phyloP scores from a whole-genome alignment of 2,329 filamentous ascomycete species.

The Pseudogymnoascus sp. region DNA sequence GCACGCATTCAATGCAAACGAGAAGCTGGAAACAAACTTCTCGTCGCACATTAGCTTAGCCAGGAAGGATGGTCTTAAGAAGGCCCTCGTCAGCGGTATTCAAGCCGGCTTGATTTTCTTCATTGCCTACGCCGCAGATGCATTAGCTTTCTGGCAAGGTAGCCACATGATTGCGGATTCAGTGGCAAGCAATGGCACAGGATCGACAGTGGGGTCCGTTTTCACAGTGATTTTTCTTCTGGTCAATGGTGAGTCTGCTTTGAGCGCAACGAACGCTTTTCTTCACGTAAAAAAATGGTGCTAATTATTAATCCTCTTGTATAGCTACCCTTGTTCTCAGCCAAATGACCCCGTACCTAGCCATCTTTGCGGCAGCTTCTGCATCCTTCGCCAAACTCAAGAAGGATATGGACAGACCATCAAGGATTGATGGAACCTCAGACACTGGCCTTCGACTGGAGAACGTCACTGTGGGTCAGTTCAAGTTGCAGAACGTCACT shows the following conservation, averaged over 20 bases:
- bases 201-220: conserved; percentile 24
- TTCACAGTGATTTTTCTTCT: conserved; percentile 47
- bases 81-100: conserved; percentile 42
- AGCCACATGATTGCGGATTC: conserved; percentile 36
- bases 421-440: neutral
- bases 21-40: conserved; percentile 43
- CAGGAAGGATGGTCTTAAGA: conserved; percentile 40
- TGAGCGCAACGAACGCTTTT: neutral
- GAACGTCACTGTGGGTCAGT: neutral
- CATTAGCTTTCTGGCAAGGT: conserved; percentile 54
- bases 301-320: conserved; percentile 17
- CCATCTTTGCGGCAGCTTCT: conserved; percentile 36
- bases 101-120: conserved; percentile 50
- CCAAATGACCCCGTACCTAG: conserved; percentile 44
- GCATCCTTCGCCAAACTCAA: conserved; percentile 28
- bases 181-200: conserved; percentile 37
- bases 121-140: conserved; percentile 52
- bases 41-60: conserved; percentile 37
- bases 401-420: conserved; percentile 1
- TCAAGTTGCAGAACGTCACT: conserved; percentile 24
- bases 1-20: conserved; percentile 44
- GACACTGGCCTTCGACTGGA: neutral
- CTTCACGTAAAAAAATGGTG: neutral
- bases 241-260: conserved; percentile 30
- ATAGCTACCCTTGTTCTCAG: conserved; percentile 42